These are phyloP conservation scores for Macaranga tanarius DNA, from an alignment of 441 rosid genomes.

Conservation along the genomic window DNA sequence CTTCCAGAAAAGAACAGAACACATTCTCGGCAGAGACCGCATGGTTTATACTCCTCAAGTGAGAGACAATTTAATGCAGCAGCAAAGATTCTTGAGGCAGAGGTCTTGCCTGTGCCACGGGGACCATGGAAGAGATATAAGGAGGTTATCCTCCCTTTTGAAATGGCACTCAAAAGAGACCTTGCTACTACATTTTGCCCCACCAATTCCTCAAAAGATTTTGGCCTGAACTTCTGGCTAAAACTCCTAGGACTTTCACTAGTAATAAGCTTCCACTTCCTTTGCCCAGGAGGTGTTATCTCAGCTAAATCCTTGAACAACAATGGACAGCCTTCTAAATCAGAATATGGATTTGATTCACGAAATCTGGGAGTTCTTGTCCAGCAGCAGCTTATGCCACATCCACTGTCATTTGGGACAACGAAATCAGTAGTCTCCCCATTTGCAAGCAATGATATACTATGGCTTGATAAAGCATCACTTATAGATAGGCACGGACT, in stretches of 20 bases:
- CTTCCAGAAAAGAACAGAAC: slow-evolving; percentile 56
- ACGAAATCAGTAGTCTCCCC: slow-evolving; percentile 47
- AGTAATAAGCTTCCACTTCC: slow-evolving; percentile 34
- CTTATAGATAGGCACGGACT: slow-evolving; percentile 51
- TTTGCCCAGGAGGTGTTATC: slow-evolving; percentile 26
- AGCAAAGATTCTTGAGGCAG: slow-evolving; percentile 80
- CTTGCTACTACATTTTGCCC: slow-evolving; percentile 77
- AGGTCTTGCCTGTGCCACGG: slow-evolving; percentile 91
- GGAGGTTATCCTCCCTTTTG: slow-evolving; percentile 68
- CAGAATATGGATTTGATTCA: slow-evolving; percentile 60
- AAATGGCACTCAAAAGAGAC: slow-evolving; percentile 69
- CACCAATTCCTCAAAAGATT: slow-evolving; percentile 69
- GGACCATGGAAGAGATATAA: slow-evolving; percentile 84
- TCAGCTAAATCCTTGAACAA: slow-evolving; percentile 41
- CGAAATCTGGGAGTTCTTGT: slow-evolving; percentile 64
- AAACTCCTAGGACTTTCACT: slow-evolving; percentile 58
- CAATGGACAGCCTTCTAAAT: slow-evolving; percentile 68
- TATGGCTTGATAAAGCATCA: slow-evolving; percentile 47
- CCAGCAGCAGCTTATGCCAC: slow-evolving; percentile 86
- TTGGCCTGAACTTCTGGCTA: slow-evolving; percentile 74
- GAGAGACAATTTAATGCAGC: slow-evolving; percentile 87
- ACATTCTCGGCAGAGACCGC: slow-evolving; percentile 83
- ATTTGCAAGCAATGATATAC: slow-evolving; percentile 43
- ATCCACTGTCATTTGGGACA: slow-evolving; percentile 45
- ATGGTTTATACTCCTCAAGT: slow-evolving; percentile 63